These are phyloP conservation scores for Nicotiana otophora DNA, from an alignment of 257 asterid genomes.

Conservation along the genomic window DNA sequence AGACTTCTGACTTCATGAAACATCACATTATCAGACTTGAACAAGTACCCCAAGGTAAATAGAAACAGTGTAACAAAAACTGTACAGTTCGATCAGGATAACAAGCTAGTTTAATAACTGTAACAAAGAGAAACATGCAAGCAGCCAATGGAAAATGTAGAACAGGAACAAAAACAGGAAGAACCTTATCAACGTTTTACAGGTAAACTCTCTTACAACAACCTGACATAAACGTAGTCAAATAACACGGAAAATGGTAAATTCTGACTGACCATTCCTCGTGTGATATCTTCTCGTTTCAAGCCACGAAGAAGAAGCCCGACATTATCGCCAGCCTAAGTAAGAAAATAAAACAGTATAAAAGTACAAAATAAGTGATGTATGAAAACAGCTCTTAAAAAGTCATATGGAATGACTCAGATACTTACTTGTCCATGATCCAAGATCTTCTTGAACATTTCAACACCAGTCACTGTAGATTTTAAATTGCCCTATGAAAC, in stretches of 20 bases:
- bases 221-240: background rate
- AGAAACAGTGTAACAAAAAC: background rate
- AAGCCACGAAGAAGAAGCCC: constrained; percentile 96
- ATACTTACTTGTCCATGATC: constrained; percentile 80
- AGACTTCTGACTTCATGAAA: background rate
- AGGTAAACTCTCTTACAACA: background rate
- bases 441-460: constrained; percentile 95
- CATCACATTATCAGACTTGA: constrained; percentile 3
- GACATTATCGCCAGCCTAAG: constrained; percentile 97
- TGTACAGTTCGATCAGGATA: background rate
- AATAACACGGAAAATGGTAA: background rate
- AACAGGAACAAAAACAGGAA: background rate
- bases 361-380: constrained; percentile 1
- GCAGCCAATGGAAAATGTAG: background rate
- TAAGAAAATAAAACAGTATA: constrained; percentile 8
- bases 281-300: constrained; percentile 79
- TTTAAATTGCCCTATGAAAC: constrained; percentile 60
- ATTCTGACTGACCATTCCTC: constrained; percentile 81
- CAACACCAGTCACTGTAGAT: constrained; percentile 94
- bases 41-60: background rate
- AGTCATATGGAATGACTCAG: background rate
- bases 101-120: background rate
- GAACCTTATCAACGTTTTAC: background rate
- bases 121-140: background rate
- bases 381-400: background rate